These are phyloP conservation scores for Xylaria sp. DNA, from an alignment of 2,329 filamentous ascomycete genomes.

Conservation along the genomic window DNA sequence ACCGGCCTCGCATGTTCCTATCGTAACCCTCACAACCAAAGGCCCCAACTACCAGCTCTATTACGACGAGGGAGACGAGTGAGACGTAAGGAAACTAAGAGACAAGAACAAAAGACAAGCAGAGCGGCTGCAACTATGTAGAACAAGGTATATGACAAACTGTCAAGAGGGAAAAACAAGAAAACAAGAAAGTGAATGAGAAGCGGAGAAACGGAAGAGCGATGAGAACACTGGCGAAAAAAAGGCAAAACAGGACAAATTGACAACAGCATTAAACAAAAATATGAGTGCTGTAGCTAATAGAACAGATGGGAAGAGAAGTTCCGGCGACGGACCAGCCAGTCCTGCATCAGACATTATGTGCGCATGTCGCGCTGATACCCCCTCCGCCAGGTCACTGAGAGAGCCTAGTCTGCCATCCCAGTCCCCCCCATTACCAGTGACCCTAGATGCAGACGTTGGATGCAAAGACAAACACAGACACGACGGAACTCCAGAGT, in stretches of 20 bases:
- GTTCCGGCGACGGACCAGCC: constrained; percentile 52
- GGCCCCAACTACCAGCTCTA: constrained; percentile 42
- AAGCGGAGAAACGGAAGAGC: constrained; percentile 29
- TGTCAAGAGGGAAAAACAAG: too few relatives aligned
- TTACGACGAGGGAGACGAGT: constrained; percentile 33
- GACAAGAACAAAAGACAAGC: constrained; percentile 36
- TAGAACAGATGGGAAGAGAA: constrained; percentile 59
- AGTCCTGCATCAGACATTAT: constrained; percentile 54
- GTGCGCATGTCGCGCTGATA: constrained; percentile 48
- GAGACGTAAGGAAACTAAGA: constrained; percentile 28
- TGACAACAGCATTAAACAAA: constrained; percentile 53
- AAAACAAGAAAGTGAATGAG: constrained; percentile 32
- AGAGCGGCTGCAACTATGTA: constrained; percentile 54
- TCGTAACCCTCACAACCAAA: constrained; percentile 38
- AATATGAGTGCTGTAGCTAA: constrained; percentile 58
- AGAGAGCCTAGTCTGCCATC: constrained; percentile 48
- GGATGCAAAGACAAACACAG: constrained; percentile 48
- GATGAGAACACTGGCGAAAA: neutral
- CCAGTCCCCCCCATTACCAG: constrained; percentile 48
- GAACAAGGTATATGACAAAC: constrained; percentile 68
- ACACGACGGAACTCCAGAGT: constrained; percentile 47
- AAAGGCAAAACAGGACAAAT: constrained; percentile 42
- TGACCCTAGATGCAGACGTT: constrained; percentile 51
- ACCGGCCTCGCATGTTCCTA: constrained; percentile 11
- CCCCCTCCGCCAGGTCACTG: constrained; percentile 45